A percentile compares a stretch with the other conserved stretches of the same genome.
Conservation (phyloP, 1,284 basidiomycete genomes). For the Sparassis latifolia region DNA sequence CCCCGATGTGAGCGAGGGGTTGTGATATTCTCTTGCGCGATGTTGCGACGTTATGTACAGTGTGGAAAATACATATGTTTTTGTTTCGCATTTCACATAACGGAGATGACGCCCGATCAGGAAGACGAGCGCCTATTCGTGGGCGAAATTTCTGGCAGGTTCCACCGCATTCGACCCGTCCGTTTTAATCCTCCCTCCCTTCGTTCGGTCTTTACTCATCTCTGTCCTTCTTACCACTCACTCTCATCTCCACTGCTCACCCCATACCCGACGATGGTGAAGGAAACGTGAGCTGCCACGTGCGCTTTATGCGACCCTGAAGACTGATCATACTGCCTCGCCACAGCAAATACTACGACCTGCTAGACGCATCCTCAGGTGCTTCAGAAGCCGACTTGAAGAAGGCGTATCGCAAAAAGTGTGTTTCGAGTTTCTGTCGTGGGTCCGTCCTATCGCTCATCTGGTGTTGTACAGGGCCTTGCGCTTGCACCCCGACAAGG, state of each 20-base stretch:
- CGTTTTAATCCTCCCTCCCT: slow-evolving; percentile 13
- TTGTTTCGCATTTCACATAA: background rate
- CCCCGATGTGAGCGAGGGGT: slow-evolving; percentile 51
- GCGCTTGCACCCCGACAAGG: slow-evolving; percentile 92
- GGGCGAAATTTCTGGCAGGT: slow-evolving; percentile 30
- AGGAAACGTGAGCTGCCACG: slow-evolving; percentile 46
- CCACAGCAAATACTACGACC: slow-evolving; percentile 82
- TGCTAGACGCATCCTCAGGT: slow-evolving; percentile 74
- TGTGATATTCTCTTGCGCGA: slow-evolving; percentile 3
- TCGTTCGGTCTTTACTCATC: slow-evolving; percentile 12
- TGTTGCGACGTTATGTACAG: background rate
- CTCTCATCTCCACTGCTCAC: slow-evolving; percentile 3
- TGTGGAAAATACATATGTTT: background rate
- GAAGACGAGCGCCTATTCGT: slow-evolving; percentile 5
- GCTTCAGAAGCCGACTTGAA: slow-evolving; percentile 83
- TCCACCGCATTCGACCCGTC: slow-evolving; percentile 27
- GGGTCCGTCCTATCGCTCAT: slow-evolving; percentile 1
- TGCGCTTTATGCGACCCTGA: slow-evolving; percentile 2
- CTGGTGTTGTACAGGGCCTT: slow-evolving; percentile 55
- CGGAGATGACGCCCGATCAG: background rate
- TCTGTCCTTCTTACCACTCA: slow-evolving; percentile 13
- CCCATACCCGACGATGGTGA: slow-evolving; percentile 44
- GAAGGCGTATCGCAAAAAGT: slow-evolving; percentile 95
- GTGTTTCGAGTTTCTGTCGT: slow-evolving; percentile 12
- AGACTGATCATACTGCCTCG: slow-evolving; percentile 3